phyloP scores from a whole-genome alignment of 139 green algal species.

The Tetraselmis chui region DNA sequence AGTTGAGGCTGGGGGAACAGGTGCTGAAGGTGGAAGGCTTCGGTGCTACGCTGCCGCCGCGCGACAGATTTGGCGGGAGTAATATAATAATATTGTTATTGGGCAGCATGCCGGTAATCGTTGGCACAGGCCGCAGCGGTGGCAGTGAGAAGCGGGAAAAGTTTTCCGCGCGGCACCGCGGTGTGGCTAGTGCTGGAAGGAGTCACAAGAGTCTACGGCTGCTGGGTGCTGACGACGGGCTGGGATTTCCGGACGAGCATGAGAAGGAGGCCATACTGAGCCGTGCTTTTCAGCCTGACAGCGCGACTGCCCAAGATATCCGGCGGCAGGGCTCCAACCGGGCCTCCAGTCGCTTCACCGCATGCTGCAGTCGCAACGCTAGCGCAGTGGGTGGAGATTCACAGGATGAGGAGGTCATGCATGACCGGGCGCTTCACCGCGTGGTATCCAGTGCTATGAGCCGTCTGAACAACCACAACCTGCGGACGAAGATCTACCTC shows the following conservation, averaged over 20 bases:
- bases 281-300: not conserved
- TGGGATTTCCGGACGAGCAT: not conserved
- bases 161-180: too few species aligned
- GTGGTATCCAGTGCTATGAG: not conserved
- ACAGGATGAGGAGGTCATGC: not conserved
- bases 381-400: not conserved
- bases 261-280: not conserved
- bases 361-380: not conserved
- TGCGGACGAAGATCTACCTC: conserved; percentile 4
- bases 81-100: too few species aligned
- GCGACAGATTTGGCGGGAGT: too few species aligned
- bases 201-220: not conserved
- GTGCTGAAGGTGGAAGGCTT: too few species aligned
- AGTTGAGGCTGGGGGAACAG: too few species aligned
- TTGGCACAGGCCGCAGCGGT: too few species aligned
- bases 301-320: too few species aligned
- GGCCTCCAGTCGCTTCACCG: not conserved
- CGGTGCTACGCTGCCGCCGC: too few species aligned
- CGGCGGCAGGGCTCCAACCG: not conserved
- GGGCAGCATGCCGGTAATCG: too few species aligned
- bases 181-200: too few species aligned
- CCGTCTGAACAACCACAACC: not conserved
- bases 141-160: too few species aligned
- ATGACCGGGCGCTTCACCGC: not conserved
- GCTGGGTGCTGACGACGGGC: not conserved